Base-by-base conservation (phyloP, 768 basidiomycete genomes). In the Panus rudis region DNA sequence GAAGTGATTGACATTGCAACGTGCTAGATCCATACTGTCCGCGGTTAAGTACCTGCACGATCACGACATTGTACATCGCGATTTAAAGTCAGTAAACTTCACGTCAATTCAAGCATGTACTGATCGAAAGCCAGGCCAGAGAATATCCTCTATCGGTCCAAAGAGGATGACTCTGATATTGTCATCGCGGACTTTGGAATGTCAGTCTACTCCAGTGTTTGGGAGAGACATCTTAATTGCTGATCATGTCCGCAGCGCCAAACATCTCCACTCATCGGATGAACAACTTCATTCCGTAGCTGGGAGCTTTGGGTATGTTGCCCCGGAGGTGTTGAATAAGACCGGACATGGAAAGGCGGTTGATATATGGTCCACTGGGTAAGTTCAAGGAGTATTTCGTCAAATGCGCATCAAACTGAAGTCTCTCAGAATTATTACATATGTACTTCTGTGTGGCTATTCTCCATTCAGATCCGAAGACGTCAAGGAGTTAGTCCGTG, bases 121-220 rank as follows among this genome's bases (percentile, higher is more conserved):
- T n/a, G n/a, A n/a, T 3, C 13, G 16, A n/a, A 37, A 17, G 14
- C 5, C 48, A 91, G 86, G 61, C 96, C 96, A 0, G 96, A 99
- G 64, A 98, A 98, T 59, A 93, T 99, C 46, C 71, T 99, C 3
- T 97, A 91, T 59, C 79, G 88, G 30, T 89, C 86, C 4, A 79
- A 71, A 51, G 84, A 78, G 2, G 58, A 71, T 8, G 71, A 84
- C 14, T 89, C 87, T n/a, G 85, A 85, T 50, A 75, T 98, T 39
- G 93, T 99, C 44, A 92, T 98, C 32, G 93, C 81, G 5, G 96
- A 98, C 63, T 99, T 99, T 57, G 96, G 96, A 51, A 97, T 99
- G 89, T 91, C 52, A 14, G 82, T 64, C 22, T 14, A 32, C 19
- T 16, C 41, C n/a, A 16, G 25, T 30, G 19, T 43, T 37, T n/a